Percentiles rank a stretch among this genome's conserved stretches.
phyloP scores from a whole-genome alignment of 163 green algal species.

The Coccomyxa subellipsoidea region DNA sequence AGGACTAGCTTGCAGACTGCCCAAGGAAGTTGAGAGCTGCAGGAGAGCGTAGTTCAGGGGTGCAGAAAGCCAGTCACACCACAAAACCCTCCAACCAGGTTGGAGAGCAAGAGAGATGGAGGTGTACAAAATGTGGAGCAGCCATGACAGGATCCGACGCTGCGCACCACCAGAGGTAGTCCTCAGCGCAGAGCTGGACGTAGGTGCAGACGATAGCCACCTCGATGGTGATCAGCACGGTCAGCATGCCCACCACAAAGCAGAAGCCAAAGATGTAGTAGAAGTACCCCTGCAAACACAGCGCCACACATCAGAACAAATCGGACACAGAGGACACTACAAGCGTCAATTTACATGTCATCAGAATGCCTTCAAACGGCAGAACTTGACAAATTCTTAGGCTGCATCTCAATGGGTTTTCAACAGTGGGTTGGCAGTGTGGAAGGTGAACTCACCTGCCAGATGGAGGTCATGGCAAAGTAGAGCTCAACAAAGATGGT shows the following conservation, averaged over 20 bases:
- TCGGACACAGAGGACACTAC: too few relatives aligned
- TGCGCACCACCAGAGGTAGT: constrained; percentile 94
- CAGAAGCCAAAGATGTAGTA: constrained; percentile 99
- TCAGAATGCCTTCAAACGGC: too few relatives aligned
- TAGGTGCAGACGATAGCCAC: constrained; percentile 89
- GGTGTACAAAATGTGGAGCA: not conserved
- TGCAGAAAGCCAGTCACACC: too few relatives aligned
- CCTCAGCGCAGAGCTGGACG: constrained; percentile 93
- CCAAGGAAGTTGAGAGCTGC: too few relatives aligned
- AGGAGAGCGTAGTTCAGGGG: too few relatives aligned
- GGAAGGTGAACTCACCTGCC: constrained; percentile 68
- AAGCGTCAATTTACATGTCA: too few relatives aligned
- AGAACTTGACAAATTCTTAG: too few relatives aligned
- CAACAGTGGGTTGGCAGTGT: too few relatives aligned
- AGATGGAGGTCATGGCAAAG: constrained; percentile 94
- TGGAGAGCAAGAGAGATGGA: not conserved
- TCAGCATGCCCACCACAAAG: constrained; percentile 83
- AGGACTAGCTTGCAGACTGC: too few relatives aligned
- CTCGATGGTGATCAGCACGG: constrained; percentile 90
- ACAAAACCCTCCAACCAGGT: too few relatives aligned
- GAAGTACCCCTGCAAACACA: constrained; percentile 79
- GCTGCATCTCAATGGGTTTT: too few relatives aligned
- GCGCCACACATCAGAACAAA: not conserved
- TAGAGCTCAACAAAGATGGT: constrained; percentile 98
- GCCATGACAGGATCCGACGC: not conserved